Percentiles rank a stretch among this genome's conserved stretches.
phyloP scores from a whole-genome alignment of 495 filamentous ascomycete genomes.

The Penicillium pulvis region DNA sequence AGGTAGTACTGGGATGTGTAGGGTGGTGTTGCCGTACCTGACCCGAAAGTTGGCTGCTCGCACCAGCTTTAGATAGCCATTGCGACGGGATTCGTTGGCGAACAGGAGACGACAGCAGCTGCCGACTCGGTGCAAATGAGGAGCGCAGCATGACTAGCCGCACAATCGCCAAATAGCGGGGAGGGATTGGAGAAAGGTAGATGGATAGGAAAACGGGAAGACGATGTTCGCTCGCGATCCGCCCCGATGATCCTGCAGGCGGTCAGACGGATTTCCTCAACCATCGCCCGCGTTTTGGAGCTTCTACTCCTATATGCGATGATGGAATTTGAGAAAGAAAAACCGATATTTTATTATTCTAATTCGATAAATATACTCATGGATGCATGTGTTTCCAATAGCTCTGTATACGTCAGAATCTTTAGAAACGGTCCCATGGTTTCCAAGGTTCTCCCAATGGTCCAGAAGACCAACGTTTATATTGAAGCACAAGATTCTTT shows the following conservation, averaged over 20 bases:
- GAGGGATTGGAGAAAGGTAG: slow-evolving; percentile 30
- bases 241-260: slow-evolving; percentile 47
- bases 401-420: too few species aligned
- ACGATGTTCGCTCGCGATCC: slow-evolving; percentile 46
- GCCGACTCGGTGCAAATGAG: slow-evolving; percentile 48
- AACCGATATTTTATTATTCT: background rate
- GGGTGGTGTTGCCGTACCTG: slow-evolving; percentile 40
- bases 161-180: slow-evolving; percentile 42
- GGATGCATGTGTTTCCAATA: too few species aligned
- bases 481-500: background rate
- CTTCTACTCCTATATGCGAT: background rate
- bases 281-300: slow-evolving; percentile 17
- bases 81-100: slow-evolving; percentile 48
- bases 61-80: slow-evolving; percentile 49
- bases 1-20: slow-evolving; percentile 1
- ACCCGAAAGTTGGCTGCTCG: slow-evolving; percentile 44
- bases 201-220: slow-evolving; percentile 41
- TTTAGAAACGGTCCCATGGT: too few species aligned
- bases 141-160: slow-evolving; percentile 54
- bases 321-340: background rate
- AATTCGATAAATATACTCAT: background rate
- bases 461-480: background rate
- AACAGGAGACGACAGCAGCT: slow-evolving; percentile 44
- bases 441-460: background rate
- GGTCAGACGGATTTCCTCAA: slow-evolving; percentile 26